Evolutionary conservation across 805 yeast species (phyloP), one percentile per base, ranked within the genome.

Genomic region (Candida taoyuanica): DNA sequence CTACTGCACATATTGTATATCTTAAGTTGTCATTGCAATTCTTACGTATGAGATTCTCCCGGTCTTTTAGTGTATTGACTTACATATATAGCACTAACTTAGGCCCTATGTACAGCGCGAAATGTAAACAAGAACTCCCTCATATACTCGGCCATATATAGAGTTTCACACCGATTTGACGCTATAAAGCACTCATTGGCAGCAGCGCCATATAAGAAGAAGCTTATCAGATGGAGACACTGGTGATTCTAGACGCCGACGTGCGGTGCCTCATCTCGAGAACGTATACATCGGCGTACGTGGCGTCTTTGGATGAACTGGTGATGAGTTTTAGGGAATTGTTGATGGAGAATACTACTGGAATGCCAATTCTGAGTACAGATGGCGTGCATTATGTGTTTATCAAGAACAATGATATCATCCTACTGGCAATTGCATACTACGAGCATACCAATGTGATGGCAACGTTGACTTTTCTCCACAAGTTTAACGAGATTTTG

Each of bases 211-310:
- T n/a, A n/a, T n/a, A n/a, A n/a, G n/a, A n/a, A n/a, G n/a, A n/a
- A n/a, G n/a, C n/a, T n/a, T n/a, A n/a, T n/a, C n/a, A n/a, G 43
- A 13, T 40, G 4, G 39, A 36, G 16, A 33, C 34, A 2, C 29
- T 83, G 34, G 82, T 76, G 49, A 77, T 83, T 50, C 68, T 83
- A 40, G 87, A 81, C 58, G 70, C 73, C 52, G 74, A 76, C 52
- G 86, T 85, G 25, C 74, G 78, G 51, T 78, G 85, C 19, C 67
- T 83, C 37, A 71, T 83, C 36, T 70, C 82, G 16, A 63, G 91
- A 38, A 84, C 81, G 56, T 83, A 81, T 56, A 74, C 79, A 43
- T 84, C 85, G 3, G 24, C 11, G 24, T 88, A 83, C 50, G 72
- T 83, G 15, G 78, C 85, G 4, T 47, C 67, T 31, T 60, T 68